These are phyloP conservation scores for Helianthus annuus DNA, from an alignment of 129 eudicot species.

Conservation along the genomic window DNA sequence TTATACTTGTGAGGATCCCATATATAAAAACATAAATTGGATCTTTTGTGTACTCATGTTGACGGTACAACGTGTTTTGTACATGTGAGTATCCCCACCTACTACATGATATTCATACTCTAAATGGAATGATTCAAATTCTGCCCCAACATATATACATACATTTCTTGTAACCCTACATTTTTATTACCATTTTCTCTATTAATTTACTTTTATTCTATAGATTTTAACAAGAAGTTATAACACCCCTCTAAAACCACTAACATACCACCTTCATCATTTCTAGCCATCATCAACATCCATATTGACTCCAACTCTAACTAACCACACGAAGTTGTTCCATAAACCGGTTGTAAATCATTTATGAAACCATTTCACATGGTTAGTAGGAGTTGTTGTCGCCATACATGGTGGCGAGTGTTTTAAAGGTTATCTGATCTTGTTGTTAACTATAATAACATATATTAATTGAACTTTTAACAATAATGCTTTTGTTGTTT, in stretches of 20 bases:
- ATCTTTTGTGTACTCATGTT: too few species aligned
- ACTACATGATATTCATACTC: too few species aligned
- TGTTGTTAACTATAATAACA: neutral
- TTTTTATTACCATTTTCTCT: too few species aligned
- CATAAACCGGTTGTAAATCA: neutral
- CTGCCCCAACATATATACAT: too few species aligned
- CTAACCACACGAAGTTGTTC: neutral
- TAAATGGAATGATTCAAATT: too few species aligned
- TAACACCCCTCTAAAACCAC: neutral
- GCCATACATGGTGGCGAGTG: neutral
- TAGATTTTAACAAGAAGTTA: too few species aligned
- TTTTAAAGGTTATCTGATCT: neutral
- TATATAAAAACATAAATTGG: too few species aligned
- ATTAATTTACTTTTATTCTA: too few species aligned
- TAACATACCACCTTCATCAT: neutral
- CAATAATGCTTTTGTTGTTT: neutral
- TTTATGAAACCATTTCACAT: neutral
- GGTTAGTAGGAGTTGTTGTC: neutral
- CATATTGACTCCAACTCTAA: neutral
- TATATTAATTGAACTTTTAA: neutral
- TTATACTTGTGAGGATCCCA: too few species aligned
- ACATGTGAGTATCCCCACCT: too few species aligned
- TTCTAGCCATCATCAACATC: neutral
- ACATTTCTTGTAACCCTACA: too few species aligned
- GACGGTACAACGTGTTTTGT: too few species aligned